Conservation (phyloP, 306 rosid genomes). For the Hippophae tibetana region DNA sequence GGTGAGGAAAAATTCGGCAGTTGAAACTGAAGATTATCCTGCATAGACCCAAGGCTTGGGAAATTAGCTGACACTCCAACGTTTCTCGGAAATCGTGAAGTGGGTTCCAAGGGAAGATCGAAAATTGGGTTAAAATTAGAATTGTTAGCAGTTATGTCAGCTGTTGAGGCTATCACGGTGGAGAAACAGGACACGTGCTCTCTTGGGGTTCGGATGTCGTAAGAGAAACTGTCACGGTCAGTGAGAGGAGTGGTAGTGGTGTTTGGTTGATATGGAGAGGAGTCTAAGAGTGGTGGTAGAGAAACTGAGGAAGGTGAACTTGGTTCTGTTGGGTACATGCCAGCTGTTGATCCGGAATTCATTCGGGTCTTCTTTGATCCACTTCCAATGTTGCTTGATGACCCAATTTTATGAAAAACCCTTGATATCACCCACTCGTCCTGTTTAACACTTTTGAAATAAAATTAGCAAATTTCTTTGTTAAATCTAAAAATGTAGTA, state of each 20-base stretch:
- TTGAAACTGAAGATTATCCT: slow-evolving; percentile 57
- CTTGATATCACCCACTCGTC: slow-evolving; percentile 98
- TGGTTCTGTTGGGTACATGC: slow-evolving; percentile 43
- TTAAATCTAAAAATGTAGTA: too few relatives aligned
- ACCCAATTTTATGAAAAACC: slow-evolving; percentile 61
- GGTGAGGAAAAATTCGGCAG: slow-evolving; percentile 41
- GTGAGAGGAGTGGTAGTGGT: slow-evolving; percentile 9
- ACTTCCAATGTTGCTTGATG: slow-evolving; percentile 11
- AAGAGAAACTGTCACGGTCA: slow-evolving; percentile 38
- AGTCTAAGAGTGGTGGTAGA: slow-evolving; percentile 81
- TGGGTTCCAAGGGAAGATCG: background rate
- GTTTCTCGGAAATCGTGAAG: slow-evolving; percentile 1
- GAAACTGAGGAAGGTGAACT: slow-evolving; percentile 75
- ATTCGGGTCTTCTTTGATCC: slow-evolving; percentile 46
- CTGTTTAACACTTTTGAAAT: slow-evolving; percentile 16
- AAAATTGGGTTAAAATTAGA: background rate
- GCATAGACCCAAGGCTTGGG: slow-evolving; percentile 72
- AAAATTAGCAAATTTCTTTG: too few relatives aligned
- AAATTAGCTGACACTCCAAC: slow-evolving; percentile 49
- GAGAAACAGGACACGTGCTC: slow-evolving; percentile 99
- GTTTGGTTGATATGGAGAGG: slow-evolving; percentile 39
- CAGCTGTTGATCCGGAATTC: slow-evolving; percentile 13
- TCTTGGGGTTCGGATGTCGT: slow-evolving; percentile 30
- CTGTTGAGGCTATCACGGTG: slow-evolving; percentile 33
- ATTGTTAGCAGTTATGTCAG: slow-evolving; percentile 16